Base-by-base conservation (phyloP, 2,329 filamentous ascomycete genomes). In the Coniochaeta hoffmannii region DNA sequence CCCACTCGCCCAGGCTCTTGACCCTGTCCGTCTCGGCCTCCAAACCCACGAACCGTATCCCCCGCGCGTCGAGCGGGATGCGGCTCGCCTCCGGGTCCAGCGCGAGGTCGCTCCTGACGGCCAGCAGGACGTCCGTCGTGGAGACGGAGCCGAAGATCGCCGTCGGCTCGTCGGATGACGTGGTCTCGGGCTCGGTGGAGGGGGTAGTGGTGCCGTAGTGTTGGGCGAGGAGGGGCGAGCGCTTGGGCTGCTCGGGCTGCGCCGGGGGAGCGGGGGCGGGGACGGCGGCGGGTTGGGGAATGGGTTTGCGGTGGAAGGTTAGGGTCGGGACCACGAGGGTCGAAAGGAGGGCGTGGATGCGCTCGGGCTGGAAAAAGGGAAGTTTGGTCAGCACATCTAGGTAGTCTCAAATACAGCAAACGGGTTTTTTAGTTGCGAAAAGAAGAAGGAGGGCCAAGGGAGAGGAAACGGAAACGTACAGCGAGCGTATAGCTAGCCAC, bases 141-240 rank as follows among this genome's bases (percentile, higher is more conserved):
- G 73, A 71, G 7, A 76, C 74, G 52, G 74, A 76, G 38, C 74
- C 74, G 60, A 71, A 75, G 56, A 77, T 76, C 57, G 69, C 62
- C 19, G 57, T 53, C 11, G 49, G 26, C 41, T 58, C 54, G 50
- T n/a, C n/a, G n/a, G n/a, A n/a, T n/a, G n/a, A n/a, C n/a, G n/a
- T n/a, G n/a, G n/a, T 46, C 41, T 46, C n/a, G 12, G 10, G 14
- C 50, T 55, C 54, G 12, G 50, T 31, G 15, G 55, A 15, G 32
- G 41, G 54, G 56, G 26, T 3, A 30, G 30, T 58, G 17, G 17
- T 55, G n/a, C n/a, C n/a, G n/a, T n/a, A 52, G 26, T 63, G 55
- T n/a, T 53, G 31, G 31, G 58, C 56, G 12, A 62, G 30, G 3
- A 65, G 59, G 17, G 63, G 64, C 11, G 62, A 66, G 36, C 62